Conservation (phyloP, 768 basidiomycete species). For the Russula foetens region DNA sequence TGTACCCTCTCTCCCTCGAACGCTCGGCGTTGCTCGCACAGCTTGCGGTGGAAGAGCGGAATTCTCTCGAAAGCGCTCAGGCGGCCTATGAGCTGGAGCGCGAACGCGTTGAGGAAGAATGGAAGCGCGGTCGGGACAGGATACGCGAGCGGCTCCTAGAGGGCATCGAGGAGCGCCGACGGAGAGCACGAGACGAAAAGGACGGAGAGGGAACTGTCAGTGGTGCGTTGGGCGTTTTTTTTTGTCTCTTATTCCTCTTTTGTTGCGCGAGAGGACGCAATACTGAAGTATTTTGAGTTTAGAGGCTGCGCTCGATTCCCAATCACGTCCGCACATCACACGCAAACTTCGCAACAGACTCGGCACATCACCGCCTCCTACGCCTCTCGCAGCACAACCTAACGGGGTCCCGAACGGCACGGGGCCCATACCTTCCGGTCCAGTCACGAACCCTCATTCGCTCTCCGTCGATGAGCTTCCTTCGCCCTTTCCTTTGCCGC, state of each 20-base stretch:
- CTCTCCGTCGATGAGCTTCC: conserved; percentile 81
- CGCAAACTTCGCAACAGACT: conserved; percentile 79
- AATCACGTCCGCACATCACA: conserved; percentile 73
- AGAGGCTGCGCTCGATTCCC: conserved; percentile 70
- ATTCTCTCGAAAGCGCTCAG: conserved; percentile 57
- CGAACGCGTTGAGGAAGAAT: conserved; percentile 75
- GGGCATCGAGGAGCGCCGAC: conserved; percentile 75
- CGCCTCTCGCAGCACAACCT: conserved; percentile 42
- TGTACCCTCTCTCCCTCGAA: conserved; percentile 68
- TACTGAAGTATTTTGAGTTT: conserved; percentile 3
- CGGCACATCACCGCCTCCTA: conserved; percentile 68
- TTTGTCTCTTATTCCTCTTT: too few relatives aligned
- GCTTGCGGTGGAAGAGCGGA: conserved; percentile 57
- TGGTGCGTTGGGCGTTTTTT: conserved; percentile 37
- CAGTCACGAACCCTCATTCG: conserved; percentile 77
- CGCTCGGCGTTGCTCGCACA: conserved; percentile 68
- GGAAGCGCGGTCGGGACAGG: conserved; percentile 63
- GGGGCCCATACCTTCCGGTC: conserved; percentile 36
- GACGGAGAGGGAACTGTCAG: conserved; percentile 78
- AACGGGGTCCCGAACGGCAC: conserved; percentile 33
- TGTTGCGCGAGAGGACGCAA: not conserved
- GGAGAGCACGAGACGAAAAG: conserved; percentile 78
- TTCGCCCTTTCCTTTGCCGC: conserved; percentile 72
- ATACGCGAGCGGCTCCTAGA: conserved; percentile 73
- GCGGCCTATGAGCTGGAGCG: conserved; percentile 73